Percentiles rank a stretch among this genome's conserved stretches.
Evolutionary conservation across 2,329 filamentous ascomycete genomes (phyloP).

Genomic region (Hypoxylon sp.): DNA sequence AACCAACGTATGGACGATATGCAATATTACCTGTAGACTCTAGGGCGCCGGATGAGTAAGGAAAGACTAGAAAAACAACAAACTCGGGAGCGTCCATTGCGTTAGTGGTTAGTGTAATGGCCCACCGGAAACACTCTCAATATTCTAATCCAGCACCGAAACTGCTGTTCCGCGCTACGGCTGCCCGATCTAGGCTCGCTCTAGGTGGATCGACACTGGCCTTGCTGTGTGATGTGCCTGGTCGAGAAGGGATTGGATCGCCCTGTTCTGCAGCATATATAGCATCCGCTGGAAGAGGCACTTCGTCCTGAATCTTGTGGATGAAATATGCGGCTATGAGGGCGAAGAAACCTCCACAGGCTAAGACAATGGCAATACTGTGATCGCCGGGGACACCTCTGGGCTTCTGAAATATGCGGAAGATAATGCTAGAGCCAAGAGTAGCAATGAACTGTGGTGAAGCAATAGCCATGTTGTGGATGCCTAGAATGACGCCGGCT

Average conservation of each 20-base stretch:
- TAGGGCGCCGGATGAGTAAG: conserved; percentile 1
- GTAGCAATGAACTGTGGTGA: conserved; percentile 94
- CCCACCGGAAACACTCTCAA: conserved; percentile 46
- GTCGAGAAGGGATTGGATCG: conserved; percentile 51
- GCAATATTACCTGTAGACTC: conserved; percentile 1
- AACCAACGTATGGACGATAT: not conserved
- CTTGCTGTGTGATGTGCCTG: conserved; percentile 55
- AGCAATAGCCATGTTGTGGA: conserved; percentile 95
- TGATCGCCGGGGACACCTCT: conserved; percentile 87
- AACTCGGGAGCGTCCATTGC: conserved; percentile 13
- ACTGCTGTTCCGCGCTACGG: conserved; percentile 65
- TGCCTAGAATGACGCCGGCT: conserved; percentile 90
- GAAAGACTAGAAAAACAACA: conserved; percentile 7
- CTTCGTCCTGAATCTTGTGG: conserved; percentile 75
- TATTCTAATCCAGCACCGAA: conserved; percentile 65
- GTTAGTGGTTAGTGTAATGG: conserved; percentile 1
- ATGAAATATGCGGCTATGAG: conserved; percentile 83
- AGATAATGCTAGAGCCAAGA: conserved; percentile 85
- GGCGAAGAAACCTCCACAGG: conserved; percentile 85
- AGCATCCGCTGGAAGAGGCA: conserved; percentile 57
- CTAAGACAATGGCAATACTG: conserved; percentile 88
- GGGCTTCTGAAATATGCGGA: conserved; percentile 88
- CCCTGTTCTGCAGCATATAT: conserved; percentile 62
- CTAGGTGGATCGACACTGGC: conserved; percentile 61
- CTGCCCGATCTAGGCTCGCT: conserved; percentile 63